phyloP scores from a whole-genome alignment of 768 basidiomycete genomes.

The Asterophora lycoperdoides region DNA sequence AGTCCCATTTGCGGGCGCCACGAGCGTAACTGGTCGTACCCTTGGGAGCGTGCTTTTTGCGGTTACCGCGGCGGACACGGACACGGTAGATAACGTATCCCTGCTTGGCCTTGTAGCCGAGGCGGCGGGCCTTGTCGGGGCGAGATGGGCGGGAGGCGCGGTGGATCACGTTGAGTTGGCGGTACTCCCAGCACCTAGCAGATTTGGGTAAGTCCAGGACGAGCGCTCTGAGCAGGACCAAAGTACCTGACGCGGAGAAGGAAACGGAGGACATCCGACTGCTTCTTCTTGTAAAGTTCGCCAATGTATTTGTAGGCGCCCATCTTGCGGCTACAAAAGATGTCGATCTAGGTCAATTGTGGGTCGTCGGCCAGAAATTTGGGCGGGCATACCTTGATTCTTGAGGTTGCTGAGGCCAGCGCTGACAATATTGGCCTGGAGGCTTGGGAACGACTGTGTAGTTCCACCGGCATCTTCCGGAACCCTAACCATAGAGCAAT shows the following conservation, averaged over 20 bases:
- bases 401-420: constrained; percentile 34
- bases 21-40: constrained; percentile 44
- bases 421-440: constrained; percentile 20
- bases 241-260: constrained; percentile 90
- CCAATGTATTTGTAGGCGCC: constrained; percentile 96
- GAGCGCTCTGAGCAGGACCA: background rate
- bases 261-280: constrained; percentile 96
- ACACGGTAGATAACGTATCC: constrained; percentile 98
- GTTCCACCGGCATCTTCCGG: constrained; percentile 33
- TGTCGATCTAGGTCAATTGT: background rate
- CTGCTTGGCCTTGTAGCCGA: constrained; percentile 99
- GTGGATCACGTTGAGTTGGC: constrained; percentile 97
- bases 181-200: constrained; percentile 81
- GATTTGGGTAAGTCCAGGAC: constrained; percentile 1
- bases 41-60: constrained; percentile 98
- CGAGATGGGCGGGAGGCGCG: constrained; percentile 97
- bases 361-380: background rate
- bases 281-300: constrained; percentile 98
- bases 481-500: background rate
- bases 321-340: constrained; percentile 53
- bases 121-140: constrained; percentile 97
- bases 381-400: constrained; percentile 29
- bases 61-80: constrained; percentile 95
- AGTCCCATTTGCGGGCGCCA: background rate
- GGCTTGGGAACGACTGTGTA: constrained; percentile 34